phyloP scores from a whole-genome alignment of 2,329 filamentous ascomycete species.

The Zalaria obscura region DNA sequence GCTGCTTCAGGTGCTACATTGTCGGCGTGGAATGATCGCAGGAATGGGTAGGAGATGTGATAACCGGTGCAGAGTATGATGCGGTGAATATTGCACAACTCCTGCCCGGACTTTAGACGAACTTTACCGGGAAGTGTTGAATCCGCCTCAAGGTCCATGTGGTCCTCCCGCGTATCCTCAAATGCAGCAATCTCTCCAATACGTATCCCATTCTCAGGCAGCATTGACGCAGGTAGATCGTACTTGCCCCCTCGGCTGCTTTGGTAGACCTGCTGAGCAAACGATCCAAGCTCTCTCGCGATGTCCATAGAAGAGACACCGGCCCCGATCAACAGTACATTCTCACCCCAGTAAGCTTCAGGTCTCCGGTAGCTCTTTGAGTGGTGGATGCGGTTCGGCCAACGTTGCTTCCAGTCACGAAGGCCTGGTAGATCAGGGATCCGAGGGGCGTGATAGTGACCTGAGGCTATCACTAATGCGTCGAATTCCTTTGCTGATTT shows the following conservation, averaged over 20 bases:
- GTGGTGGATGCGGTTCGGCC: slow-evolving; percentile 32
- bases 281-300: slow-evolving; percentile 33
- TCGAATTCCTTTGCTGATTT: slow-evolving; percentile 26
- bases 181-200: slow-evolving; percentile 40
- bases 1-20: slow-evolving; percentile 30
- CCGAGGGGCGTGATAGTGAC: slow-evolving; percentile 38
- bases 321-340: slow-evolving; percentile 41
- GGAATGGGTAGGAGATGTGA: slow-evolving; percentile 51
- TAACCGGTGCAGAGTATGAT: slow-evolving; percentile 58
- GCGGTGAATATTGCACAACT: slow-evolving; percentile 41
- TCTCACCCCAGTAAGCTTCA: slow-evolving; percentile 37
- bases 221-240: slow-evolving; percentile 38
- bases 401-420: slow-evolving; percentile 29
- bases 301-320: slow-evolving; percentile 42
- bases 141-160: slow-evolving; percentile 5
- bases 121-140: slow-evolving; percentile 35
- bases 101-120: slow-evolving; percentile 37
- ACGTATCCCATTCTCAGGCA: slow-evolving; percentile 39
- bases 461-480: slow-evolving; percentile 37
- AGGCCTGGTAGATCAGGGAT: slow-evolving; percentile 36
- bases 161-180: slow-evolving; percentile 8
- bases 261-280: slow-evolving; percentile 34
- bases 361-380: slow-evolving; percentile 38
- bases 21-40: slow-evolving; percentile 37
- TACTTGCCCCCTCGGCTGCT: slow-evolving; percentile 47